These are phyloP conservation scores for Trichoderma virens DNA, from an alignment of 495 filamentous ascomycete species.

Conservation along the genomic window DNA sequence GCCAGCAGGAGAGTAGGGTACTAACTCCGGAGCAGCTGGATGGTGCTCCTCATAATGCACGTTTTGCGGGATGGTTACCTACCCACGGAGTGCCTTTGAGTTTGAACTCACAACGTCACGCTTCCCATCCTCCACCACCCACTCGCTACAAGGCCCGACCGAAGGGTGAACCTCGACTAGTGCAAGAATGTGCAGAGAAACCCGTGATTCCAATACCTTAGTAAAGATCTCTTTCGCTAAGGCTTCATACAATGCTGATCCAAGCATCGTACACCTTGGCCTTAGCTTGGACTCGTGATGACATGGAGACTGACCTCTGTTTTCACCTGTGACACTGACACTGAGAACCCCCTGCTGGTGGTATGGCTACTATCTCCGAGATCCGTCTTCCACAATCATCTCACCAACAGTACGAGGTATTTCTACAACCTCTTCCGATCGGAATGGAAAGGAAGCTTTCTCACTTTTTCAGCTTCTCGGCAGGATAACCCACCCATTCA, in stretches of 20 bases:
- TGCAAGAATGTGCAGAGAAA: neutral
- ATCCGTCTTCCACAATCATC: neutral
- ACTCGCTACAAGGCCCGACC: neutral
- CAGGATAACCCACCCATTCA: neutral
- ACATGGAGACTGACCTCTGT: neutral
- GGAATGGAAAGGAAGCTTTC: neutral
- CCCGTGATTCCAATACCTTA: neutral
- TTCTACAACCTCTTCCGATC: neutral
- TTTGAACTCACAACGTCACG: no score
- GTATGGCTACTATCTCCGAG: neutral
- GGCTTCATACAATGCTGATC: neutral
- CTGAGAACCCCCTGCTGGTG: neutral
- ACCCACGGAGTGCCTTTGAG: neutral
- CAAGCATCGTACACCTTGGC: neutral
- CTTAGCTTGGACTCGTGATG: neutral
- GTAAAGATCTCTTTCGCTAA: neutral
- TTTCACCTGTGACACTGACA: neutral
- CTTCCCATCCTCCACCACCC: no score
- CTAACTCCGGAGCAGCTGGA: constrained; percentile 1
- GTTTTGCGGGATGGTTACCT: neutral
- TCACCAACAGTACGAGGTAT: neutral
- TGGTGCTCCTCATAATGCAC: neutral
- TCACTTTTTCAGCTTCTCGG: neutral
- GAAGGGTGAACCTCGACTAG: neutral
- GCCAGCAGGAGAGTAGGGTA: constrained; percentile 1